phyloP scores from a whole-genome alignment of 2,329 filamentous ascomycete species.

The Calonectria multiphialidica region DNA sequence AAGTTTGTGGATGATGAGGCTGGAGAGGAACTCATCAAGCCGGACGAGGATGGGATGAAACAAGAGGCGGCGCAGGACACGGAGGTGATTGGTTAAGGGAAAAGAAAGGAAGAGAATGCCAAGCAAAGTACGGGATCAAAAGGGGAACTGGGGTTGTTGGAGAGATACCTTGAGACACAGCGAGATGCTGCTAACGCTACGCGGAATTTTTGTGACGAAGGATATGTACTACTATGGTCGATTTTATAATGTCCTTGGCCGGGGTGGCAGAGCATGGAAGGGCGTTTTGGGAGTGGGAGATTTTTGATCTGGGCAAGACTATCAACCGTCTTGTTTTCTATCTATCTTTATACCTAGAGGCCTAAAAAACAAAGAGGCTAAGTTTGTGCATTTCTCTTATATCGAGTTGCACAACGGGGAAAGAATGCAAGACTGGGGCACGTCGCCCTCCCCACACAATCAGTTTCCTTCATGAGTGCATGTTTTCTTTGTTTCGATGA shows the following conservation, averaged over 20 bases:
- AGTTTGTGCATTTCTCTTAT: constrained; percentile 34
- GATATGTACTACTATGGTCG: constrained; percentile 45
- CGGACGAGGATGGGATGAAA: constrained; percentile 57
- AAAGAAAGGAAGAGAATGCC: constrained; percentile 29
- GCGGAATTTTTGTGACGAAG: constrained; percentile 36
- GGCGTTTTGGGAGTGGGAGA: constrained; percentile 41
- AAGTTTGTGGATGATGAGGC: constrained; percentile 83
- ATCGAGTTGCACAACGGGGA: constrained; percentile 25
- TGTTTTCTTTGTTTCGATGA: background rate
- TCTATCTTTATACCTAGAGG: constrained; percentile 40
- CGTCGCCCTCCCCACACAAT: constrained; percentile 31
- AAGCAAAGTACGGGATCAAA: constrained; percentile 27
- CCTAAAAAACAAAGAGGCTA: constrained; percentile 32
- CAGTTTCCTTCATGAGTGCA: background rate
- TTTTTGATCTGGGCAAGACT: constrained; percentile 17
- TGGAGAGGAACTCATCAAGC: constrained; percentile 79
- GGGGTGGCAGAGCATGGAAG: constrained; percentile 44
- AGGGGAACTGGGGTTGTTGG: background rate
- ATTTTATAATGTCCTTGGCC: constrained; percentile 43
- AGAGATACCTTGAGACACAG: constrained; percentile 24
- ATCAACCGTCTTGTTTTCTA: constrained; percentile 23
- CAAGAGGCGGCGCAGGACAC: constrained; percentile 55
- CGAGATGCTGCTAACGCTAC: constrained; percentile 33
- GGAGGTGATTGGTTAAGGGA: constrained; percentile 52
- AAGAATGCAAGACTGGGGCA: constrained; percentile 39